phyloP scores from a whole-genome alignment of 345 rosid species.

The Eucalyptus decipiens region DNA sequence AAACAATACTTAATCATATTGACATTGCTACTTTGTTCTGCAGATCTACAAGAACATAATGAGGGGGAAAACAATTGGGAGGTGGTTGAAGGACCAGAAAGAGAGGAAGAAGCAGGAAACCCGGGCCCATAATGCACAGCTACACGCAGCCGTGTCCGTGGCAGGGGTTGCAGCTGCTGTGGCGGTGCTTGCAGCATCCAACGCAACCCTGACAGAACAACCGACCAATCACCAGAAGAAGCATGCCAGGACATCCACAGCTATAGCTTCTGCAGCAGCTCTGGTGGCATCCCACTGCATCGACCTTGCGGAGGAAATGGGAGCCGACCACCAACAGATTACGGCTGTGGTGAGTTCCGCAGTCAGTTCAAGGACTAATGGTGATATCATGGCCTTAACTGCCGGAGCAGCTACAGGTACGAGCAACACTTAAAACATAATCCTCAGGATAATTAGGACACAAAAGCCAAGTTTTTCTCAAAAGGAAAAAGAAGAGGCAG shows the following conservation, averaged over 20 bases:
- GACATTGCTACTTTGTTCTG: not conserved
- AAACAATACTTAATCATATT: not conserved
- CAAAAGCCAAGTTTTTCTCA: not conserved
- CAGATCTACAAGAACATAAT: slow-evolving; percentile 68
- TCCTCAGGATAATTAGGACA: not conserved
- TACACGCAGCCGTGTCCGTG: slow-evolving; percentile 90
- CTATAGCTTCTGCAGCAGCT: slow-evolving; percentile 84
- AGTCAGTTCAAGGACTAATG: slow-evolving; percentile 61
- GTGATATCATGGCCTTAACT: slow-evolving; percentile 88
- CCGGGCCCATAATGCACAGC: slow-evolving; percentile 68
- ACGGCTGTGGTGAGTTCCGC: slow-evolving; percentile 63
- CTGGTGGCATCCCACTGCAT: slow-evolving; percentile 89
- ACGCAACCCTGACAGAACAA: slow-evolving; percentile 24
- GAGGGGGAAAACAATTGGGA: slow-evolving; percentile 72
- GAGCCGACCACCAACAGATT: slow-evolving; percentile 79
- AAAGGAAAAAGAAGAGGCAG: not conserved
- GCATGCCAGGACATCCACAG: slow-evolving; percentile 26
- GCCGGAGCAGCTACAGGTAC: slow-evolving; percentile 97
- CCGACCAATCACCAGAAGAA: slow-evolving; percentile 10
- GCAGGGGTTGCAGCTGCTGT: slow-evolving; percentile 92
- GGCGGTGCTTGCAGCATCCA: slow-evolving; percentile 64
- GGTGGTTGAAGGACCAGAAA: slow-evolving; percentile 84
- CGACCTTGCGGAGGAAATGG: slow-evolving; percentile 88
- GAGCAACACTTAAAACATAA: not conserved
- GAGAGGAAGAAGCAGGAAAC: slow-evolving; percentile 87